Evolutionary conservation across 2,329 filamentous ascomycete species (phyloP).

Genomic region (Amauroascus verrucosus): DNA sequence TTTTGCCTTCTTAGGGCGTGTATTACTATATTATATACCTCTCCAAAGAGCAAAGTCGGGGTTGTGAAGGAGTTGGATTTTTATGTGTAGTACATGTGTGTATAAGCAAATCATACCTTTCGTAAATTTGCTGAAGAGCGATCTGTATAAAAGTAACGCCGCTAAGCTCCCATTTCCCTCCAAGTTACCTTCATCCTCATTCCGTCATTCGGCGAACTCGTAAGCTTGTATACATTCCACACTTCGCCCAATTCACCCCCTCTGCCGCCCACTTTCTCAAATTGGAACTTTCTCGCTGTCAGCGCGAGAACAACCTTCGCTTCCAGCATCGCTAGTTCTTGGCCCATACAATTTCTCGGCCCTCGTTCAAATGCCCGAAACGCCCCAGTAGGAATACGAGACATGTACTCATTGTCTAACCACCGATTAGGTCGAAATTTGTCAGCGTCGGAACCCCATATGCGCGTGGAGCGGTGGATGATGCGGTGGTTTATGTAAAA

Average conservation of each 20-base stretch:
- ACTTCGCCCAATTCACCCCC: slow-evolving; percentile 8
- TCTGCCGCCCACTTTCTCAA: slow-evolving; percentile 14
- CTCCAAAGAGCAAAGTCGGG: no score
- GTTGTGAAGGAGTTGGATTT: no score
- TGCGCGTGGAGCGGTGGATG: neutral
- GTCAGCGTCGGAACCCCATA: neutral
- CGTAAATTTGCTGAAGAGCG: no score
- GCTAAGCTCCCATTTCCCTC: neutral
- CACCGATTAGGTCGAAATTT: slow-evolving; percentile 32
- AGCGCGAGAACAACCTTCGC: slow-evolving; percentile 22
- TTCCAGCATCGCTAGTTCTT: slow-evolving; percentile 42
- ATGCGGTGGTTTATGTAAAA: slow-evolving; percentile 1
- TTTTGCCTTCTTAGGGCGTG: no score
- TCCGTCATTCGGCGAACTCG: slow-evolving; percentile 1
- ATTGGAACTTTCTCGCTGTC: slow-evolving; percentile 20
- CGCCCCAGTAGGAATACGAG: slow-evolving; percentile 28
- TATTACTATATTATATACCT: no score
- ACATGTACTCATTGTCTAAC: slow-evolving; percentile 18
- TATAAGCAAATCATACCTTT: no score
- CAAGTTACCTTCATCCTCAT: slow-evolving; percentile 8
- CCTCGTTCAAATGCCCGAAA: slow-evolving; percentile 43
- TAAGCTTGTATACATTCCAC: slow-evolving; percentile 1
- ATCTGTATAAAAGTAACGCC: no score
- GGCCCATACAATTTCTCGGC: slow-evolving; percentile 41
- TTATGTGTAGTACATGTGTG: no score